A percentile compares a stretch with the other conserved stretches of the same genome.
Evolutionary conservation across 108 stramenopile species (phyloP).

Genomic region (Skeletonema costatum): DNA sequence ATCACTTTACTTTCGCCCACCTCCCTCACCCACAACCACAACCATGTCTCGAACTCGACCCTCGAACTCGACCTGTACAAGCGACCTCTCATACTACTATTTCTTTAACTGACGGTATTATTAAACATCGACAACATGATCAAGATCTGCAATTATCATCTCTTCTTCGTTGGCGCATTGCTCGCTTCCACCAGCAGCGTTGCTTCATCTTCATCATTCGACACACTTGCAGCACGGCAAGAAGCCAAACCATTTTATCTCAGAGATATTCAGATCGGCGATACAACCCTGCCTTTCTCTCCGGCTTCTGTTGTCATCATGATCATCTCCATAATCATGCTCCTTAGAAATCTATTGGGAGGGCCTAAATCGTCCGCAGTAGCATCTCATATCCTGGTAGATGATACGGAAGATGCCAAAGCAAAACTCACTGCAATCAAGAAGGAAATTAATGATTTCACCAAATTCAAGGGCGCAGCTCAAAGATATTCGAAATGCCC

Average conservation of each 20-base stretch:
- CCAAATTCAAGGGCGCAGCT: constrained; percentile 55
- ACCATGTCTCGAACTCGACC: too few relatives aligned
- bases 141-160: neutral
- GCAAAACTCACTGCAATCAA: constrained; percentile 45
- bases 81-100: too few relatives aligned
- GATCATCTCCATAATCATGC: constrained; percentile 18
- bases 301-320: constrained; percentile 31
- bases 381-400: constrained; percentile 69
- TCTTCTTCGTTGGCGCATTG: neutral
- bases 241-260: constrained; percentile 44
- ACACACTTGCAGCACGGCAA: constrained; percentile 3
- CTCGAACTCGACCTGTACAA: too few relatives aligned
- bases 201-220: neutral
- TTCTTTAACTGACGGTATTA: too few relatives aligned
- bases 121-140: too few relatives aligned
- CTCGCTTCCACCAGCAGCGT: neutral
- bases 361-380: constrained; percentile 47
- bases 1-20: too few relatives aligned
- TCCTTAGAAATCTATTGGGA: neutral
- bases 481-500: constrained; percentile 66
- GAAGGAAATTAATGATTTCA: constrained; percentile 52
- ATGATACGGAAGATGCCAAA: constrained; percentile 53
- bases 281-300: constrained; percentile 27
- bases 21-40: too few relatives aligned
- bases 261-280: constrained; percentile 30